Conservation (phyloP, 108 stramenopile species). For the Parietichytrium sp. region DNA sequence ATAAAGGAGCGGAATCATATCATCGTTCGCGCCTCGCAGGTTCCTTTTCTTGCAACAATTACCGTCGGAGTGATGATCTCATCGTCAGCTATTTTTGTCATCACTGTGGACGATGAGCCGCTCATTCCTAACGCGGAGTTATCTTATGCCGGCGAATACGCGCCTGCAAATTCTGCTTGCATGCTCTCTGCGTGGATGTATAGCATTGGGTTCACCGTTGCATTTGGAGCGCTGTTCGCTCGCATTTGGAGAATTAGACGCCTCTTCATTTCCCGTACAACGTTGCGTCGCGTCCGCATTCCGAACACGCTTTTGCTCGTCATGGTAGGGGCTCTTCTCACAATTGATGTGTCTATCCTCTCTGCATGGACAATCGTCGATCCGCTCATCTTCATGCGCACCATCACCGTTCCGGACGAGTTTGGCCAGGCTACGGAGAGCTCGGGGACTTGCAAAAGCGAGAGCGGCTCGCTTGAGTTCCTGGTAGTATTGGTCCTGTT, state of each 20-base stretch:
- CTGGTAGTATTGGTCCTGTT: not conserved
- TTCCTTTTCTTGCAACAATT: constrained; percentile 42
- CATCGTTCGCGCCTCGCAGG: constrained; percentile 49
- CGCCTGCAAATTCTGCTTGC: not conserved
- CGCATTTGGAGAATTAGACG: not conserved
- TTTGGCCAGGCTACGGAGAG: not conserved
- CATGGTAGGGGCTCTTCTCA: not conserved
- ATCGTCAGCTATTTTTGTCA: constrained; percentile 45
- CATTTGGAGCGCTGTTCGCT: not conserved
- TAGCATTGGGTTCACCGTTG: not conserved
- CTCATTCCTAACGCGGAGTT: constrained; percentile 13
- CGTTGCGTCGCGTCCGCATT: not conserved
- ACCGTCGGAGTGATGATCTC: constrained; percentile 43
- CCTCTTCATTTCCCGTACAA: not conserved
- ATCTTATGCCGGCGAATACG: not conserved
- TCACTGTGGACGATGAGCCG: constrained; percentile 48
- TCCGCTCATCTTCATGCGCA: not conserved
- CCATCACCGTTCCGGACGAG: not conserved
- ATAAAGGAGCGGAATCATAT: constrained; percentile 3
- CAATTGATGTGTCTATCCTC: not conserved
- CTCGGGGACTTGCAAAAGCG: constrained; percentile 17
- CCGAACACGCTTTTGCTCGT: not conserved
- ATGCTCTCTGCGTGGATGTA: constrained; percentile 1
- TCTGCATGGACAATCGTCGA: not conserved
- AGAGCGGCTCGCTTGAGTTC: not conserved